Percentiles rank a stretch among this genome's conserved stretches.
phyloP scores from a whole-genome alignment of 371 early-diverging fungal species.

The Rhizomucor miehei region DNA sequence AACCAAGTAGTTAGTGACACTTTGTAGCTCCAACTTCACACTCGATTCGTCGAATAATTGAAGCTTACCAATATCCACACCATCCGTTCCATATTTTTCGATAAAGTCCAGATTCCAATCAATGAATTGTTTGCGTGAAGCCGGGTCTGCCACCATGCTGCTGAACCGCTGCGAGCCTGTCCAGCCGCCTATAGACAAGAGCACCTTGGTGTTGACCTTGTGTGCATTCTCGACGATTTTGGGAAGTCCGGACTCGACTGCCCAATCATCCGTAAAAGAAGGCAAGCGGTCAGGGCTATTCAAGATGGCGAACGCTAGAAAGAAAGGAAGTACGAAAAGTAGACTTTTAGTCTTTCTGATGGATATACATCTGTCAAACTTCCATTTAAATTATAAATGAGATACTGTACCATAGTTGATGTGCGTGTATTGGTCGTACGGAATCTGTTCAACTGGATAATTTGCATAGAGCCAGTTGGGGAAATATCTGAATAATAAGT shows the following conservation, averaged over 20 bases:
- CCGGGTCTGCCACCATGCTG: slow-evolving; percentile 43
- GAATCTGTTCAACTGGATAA: slow-evolving; percentile 44
- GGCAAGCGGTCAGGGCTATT: slow-evolving; percentile 31
- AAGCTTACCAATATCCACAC: slow-evolving; percentile 51
- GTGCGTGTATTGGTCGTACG: slow-evolving; percentile 53
- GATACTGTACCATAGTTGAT: slow-evolving; percentile 57
- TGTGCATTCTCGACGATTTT: slow-evolving; percentile 52
- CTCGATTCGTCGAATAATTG: too few relatives aligned
- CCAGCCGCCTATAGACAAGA: slow-evolving; percentile 79
- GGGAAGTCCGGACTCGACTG: slow-evolving; percentile 34
- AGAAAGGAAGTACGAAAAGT: too few relatives aligned
- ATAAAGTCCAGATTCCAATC: slow-evolving; percentile 54
- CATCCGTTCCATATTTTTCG: slow-evolving; percentile 43
- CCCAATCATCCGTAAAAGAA: slow-evolving; percentile 51
- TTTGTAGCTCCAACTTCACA: too few relatives aligned
- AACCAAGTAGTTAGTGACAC: too few relatives aligned
- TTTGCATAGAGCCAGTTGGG: slow-evolving; percentile 59
- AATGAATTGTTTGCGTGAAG: slow-evolving; percentile 50
- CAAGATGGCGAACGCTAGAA: slow-evolving; percentile 38
- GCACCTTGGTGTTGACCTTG: slow-evolving; percentile 56
- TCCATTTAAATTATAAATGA: too few relatives aligned
- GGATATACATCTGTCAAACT: too few relatives aligned
- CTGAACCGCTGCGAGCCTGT: slow-evolving; percentile 70
- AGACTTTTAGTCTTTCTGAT: too few relatives aligned
- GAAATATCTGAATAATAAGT: slow-evolving; percentile 40